A percentile compares a stretch with the other conserved stretches of the same genome.
Evolutionary conservation across 257 asterid genomes (phyloP).

Genomic region (Capsicum chinense): DNA sequence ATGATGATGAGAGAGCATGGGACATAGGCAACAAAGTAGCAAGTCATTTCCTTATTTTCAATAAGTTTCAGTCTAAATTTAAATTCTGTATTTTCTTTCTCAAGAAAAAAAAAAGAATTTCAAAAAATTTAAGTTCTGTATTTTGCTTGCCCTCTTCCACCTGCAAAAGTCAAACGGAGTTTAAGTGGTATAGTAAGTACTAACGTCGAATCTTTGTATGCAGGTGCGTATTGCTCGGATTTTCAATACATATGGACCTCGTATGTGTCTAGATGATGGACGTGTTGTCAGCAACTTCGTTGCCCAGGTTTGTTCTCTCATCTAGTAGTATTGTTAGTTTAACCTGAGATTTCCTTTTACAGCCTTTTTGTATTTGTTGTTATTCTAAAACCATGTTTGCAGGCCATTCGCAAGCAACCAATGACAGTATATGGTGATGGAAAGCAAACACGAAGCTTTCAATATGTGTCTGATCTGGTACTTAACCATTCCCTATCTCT

Average conservation of each 20-base stretch:
- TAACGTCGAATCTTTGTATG: slow-evolving; percentile 8
- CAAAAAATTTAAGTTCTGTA: neutral
- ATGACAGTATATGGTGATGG: slow-evolving; percentile 97
- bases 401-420: slow-evolving; percentile 91
- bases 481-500: slow-evolving; percentile 30
- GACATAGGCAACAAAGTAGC: neutral
- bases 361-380: neutral
- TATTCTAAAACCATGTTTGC: slow-evolving; percentile 33
- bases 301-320: slow-evolving; percentile 70
- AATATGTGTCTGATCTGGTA: slow-evolving; percentile 94
- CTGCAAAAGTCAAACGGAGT: neutral
- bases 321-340: neutral
- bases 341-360: neutral
- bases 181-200: neutral
- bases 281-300: slow-evolving; percentile 99
- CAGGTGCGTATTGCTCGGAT: slow-evolving; percentile 98
- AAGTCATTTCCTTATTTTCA: slow-evolving; percentile 12
- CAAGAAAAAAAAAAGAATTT: too few species aligned
- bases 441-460: slow-evolving; percentile 93
- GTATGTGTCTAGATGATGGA: slow-evolving; percentile 99
- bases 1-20: neutral
- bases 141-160: neutral
- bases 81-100: neutral
- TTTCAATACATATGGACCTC: slow-evolving; percentile 96
- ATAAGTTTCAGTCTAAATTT: neutral